A percentile compares a stretch with the other conserved stretches of the same genome.
Evolutionary conservation across 208 protist genomes (phyloP).

Genomic region (Acanthamoeba pearcei): DNA sequence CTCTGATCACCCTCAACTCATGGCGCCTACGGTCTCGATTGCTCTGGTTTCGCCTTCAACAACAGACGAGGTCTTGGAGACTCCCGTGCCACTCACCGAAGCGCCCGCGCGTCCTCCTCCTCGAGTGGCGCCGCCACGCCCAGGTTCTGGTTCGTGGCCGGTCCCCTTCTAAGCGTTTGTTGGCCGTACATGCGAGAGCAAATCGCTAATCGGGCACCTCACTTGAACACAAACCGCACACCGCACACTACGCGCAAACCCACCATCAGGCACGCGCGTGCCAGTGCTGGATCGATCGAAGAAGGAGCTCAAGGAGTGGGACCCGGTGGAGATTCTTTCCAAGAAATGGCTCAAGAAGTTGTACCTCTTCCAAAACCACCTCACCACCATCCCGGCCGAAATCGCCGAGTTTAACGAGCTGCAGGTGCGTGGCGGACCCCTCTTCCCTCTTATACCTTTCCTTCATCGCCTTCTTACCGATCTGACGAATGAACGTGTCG

Average conservation of each 20-base stretch:
- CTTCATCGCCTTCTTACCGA: neutral
- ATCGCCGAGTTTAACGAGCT: conserved; percentile 34
- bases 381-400: conserved; percentile 35
- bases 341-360: conserved; percentile 73
- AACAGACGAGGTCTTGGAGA: neutral
- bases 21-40: too few relatives aligned
- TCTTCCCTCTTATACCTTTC: neutral
- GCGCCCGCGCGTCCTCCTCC: neutral
- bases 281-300: conserved; percentile 71
- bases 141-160: neutral
- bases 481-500: too few relatives aligned
- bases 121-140: conserved; percentile 24
- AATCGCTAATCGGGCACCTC: too few relatives aligned
- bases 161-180: neutral
- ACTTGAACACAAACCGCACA: too few relatives aligned
- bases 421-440: neutral
- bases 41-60: too few relatives aligned
- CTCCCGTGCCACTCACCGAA: neutral
- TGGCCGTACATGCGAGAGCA: too few relatives aligned
- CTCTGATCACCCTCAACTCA: too few relatives aligned
- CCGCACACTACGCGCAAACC: neutral
- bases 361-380: conserved; percentile 72
- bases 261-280: neutral
- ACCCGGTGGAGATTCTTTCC: conserved; percentile 21
- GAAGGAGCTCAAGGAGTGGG: conserved; percentile 70